Base-by-base conservation (phyloP, 2,329 filamentous ascomycete genomes). In the Claviceps spartinae region DNA sequence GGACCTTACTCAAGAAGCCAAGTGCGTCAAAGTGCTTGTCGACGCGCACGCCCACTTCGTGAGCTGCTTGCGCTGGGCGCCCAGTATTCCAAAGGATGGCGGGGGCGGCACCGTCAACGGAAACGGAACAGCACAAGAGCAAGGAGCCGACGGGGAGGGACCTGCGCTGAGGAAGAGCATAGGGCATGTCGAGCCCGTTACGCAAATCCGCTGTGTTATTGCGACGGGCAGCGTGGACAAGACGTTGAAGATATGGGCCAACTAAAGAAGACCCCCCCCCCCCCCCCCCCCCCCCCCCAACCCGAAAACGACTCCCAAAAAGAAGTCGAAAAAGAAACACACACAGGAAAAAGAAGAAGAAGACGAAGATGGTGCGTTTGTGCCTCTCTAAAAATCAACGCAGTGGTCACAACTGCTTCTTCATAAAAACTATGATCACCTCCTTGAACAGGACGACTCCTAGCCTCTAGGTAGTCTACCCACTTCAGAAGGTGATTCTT, bases 1-100 rank as follows among this genome's bases (percentile, higher is more conserved):
- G 91, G 91, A 97, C 70, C 72, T 97, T 26, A 78, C 79, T 26
- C 91, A 97, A 64, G 89, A 95, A 65, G 88, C 87, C 43, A 90
- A 89, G 62, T 91, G 88, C 60, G 88, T 95, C 58, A 91, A 91
- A 67, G 83, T 81, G 0, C 71, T 97, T 16, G 75, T 77, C 40
- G 86, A 88, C 56, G 82, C 82, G 0, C 89, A 95, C 63, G 82
- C 78, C 4, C 88, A 89, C 63, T 96, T 97, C 61, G 80, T 96
- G 48, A 89, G 81, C 54, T 91, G 86, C 63, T 74, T 96, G 61
- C 72, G 88, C 55, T 97, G 91, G 90, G 91, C 89, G 2, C 90
- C 90, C 0, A 81, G 55, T 26, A 48, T 57, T 8, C 45, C 49
- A 47, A 58, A 57, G 37, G 56, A 58, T 43, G 52, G 51, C 44